These are phyloP conservation scores for Microthlaspi erraticum DNA, from an alignment of 345 rosid genomes.

Conservation along the genomic window DNA sequence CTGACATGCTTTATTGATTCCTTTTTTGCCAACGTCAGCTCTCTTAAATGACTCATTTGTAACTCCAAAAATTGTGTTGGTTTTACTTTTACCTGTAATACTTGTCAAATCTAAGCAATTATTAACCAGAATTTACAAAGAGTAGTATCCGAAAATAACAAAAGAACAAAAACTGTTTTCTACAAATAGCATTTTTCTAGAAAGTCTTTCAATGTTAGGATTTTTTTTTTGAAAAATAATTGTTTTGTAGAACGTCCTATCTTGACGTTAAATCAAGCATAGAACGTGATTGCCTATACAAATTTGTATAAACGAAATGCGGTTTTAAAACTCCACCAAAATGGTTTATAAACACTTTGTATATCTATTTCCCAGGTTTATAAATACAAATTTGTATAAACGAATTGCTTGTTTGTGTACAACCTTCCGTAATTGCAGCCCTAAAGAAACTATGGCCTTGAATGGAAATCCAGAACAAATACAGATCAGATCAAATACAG, in stretches of 20 bases:
- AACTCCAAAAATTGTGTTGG: neutral
- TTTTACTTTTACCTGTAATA: neutral
- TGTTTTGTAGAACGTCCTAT: neutral
- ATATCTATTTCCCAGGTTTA: no score
- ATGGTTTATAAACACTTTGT: no score
- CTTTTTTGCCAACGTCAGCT: constrained; percentile 14
- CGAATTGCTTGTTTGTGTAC: no score
- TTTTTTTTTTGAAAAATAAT: neutral
- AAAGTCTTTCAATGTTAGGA: neutral
- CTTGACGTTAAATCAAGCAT: no score
- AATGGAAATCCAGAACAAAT: no score
- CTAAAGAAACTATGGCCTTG: no score
- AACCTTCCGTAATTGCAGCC: no score
- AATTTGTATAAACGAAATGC: no score
- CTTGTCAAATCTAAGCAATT: constrained; percentile 24
- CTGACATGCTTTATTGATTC: constrained; percentile 16
- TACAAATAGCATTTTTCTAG: neutral
- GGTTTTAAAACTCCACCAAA: no score
- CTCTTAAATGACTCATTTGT: constrained; percentile 17
- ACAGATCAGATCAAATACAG: no score
- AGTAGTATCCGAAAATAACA: neutral
- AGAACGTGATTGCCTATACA: no score
- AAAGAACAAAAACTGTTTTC: neutral
- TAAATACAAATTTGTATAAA: no score
- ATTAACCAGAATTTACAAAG: constrained; percentile 3